Evolutionary conservation across 176 grass and related monocot species (phyloP), one percentile per base, ranked within the genome.

Genomic region (Lolium perenne): DNA sequence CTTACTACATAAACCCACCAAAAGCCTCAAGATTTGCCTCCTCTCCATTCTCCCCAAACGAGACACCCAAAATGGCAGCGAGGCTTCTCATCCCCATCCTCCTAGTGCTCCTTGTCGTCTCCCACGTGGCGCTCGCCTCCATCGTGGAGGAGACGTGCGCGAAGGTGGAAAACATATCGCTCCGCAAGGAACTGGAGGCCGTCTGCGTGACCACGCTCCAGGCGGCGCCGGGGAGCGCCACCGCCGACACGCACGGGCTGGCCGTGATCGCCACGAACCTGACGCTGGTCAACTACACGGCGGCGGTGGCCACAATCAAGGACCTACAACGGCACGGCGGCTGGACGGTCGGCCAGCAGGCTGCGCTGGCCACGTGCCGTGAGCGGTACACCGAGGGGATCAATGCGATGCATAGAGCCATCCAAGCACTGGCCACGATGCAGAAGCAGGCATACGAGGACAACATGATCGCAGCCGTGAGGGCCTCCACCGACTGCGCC

Each of bases 271-370:
- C 84, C 80, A 90, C 89, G 56, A 90, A 87, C 74, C 84, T 87
- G 80, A 90, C 89, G 56, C 89, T 90, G 66, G 89, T 74, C 47
- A 90, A 87, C 84, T 87, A 87, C 89, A 90, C 89, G 57, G 84
- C 48, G 2, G 89, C 80, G 74, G 75, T 87, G 84, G 89, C 48
- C 13, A 58, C 64, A 23, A 45, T 83, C 80, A 90, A 87, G 84
- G 74, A 2, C 6, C 74, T 90, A 47, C 45, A 74, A 74, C 8
- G 20, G 74, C 47, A 65, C 3, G 83, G 66, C 0, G 74, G 74
- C 35, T 90, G 84, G 84, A 1, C 89, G 46, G 74, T 35, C 12
- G 32, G 17, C 45, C 32, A 29, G 56, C 46, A 6, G 12, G 35
- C 18, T 12, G 84, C 89, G 74, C 89, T 90, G 12, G 80, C 21